phyloP scores from a whole-genome alignment of 805 yeast genomes.

The Kodamaea nitidulidarum region DNA sequence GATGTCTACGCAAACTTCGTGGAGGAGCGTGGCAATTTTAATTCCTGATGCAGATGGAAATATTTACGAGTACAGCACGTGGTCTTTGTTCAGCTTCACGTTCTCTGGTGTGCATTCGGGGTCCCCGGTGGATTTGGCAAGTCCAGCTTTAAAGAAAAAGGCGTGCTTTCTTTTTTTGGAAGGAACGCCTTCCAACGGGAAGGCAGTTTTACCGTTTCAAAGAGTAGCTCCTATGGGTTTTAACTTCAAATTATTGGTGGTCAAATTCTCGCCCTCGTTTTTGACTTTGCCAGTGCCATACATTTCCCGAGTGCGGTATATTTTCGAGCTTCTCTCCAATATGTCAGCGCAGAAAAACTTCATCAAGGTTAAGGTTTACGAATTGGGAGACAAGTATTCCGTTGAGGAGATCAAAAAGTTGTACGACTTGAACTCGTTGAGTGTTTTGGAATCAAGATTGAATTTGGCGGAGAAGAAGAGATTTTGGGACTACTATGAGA shows the following conservation, averaged over 20 bases:
- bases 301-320: constrained; percentile 17
- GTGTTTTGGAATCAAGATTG: constrained; percentile 26
- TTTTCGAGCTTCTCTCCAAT: constrained; percentile 20
- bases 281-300: constrained; percentile 37
- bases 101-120: constrained; percentile 12
- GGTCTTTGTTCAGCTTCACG: constrained; percentile 26
- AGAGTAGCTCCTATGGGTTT: constrained; percentile 8
- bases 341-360: constrained; percentile 16
- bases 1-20: constrained; percentile 18
- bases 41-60: constrained; percentile 39
- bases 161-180: constrained; percentile 63
- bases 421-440: constrained; percentile 33
- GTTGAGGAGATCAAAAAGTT: constrained; percentile 19
- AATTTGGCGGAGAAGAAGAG: constrained; percentile 25
- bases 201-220: constrained; percentile 61
- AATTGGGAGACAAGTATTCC: constrained; percentile 16
- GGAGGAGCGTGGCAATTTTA: constrained; percentile 26
- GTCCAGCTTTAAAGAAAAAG: constrained; percentile 19
- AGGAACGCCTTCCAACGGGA: constrained; percentile 84
- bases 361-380: constrained; percentile 28
- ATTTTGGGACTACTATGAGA: constrained; percentile 17
- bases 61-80: constrained; percentile 22
- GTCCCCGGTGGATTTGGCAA: constrained; percentile 23
- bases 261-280: constrained; percentile 35
- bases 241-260: constrained; percentile 32